Percentiles rank a stretch among this genome's conserved stretches.
Conservation (phyloP, 495 filamentous ascomycete genomes). For the Cladorrhinum samala region DNA sequence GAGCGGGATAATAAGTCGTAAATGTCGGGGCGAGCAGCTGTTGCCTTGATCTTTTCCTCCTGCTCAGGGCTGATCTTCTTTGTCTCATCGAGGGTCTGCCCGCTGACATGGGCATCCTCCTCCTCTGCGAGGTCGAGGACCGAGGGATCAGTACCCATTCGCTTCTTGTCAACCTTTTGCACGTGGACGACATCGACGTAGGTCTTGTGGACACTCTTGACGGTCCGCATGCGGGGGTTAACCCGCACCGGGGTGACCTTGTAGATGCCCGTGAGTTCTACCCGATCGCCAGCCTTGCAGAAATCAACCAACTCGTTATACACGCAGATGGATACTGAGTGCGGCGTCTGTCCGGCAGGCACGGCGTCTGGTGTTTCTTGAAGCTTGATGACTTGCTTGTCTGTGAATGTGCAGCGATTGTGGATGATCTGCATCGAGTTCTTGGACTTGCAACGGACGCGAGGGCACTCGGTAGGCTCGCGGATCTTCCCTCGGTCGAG, state of each 20-base stretch:
- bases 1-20: conserved; percentile 93
- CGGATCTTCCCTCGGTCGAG: conserved; percentile 95
- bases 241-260: conserved; percentile 91
- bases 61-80: conserved; percentile 86
- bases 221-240: conserved; percentile 83
- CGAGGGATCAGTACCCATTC: conserved; percentile 84
- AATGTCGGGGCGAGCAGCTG: conserved; percentile 74
- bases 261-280: conserved; percentile 96
- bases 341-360: conserved; percentile 94
- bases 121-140: conserved; percentile 56
- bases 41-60: conserved; percentile 79
- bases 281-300: conserved; percentile 93
- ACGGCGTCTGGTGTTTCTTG: conserved; percentile 95
- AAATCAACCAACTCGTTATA: conserved; percentile 97
- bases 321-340: conserved; percentile 92
- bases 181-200: conserved; percentile 94
- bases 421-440: conserved; percentile 99
- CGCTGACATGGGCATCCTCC: conserved; percentile 77
- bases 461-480: conserved; percentile 86
- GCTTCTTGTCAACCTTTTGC: conserved; percentile 90
- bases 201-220: conserved; percentile 95
- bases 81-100: conserved; percentile 71
- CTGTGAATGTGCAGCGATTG: conserved; percentile 89
- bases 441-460: conserved; percentile 70
- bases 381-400: conserved; percentile 98